Conservation (phyloP, 345 rosid species). For the Dipteronia sinensis region DNA sequence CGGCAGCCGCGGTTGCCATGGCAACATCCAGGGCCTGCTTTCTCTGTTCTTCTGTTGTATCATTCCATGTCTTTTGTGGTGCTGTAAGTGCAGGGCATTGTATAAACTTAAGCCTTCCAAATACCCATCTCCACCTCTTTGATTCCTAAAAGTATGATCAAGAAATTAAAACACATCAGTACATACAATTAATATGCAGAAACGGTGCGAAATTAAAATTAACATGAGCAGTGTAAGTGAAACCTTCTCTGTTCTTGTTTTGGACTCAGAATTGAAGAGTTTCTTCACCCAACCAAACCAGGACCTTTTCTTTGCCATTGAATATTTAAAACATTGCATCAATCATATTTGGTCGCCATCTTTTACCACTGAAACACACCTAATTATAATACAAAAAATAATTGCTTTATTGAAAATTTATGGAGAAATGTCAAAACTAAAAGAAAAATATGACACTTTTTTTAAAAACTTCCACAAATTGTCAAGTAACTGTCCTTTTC, state of each 20-base stretch:
- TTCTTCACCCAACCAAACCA: conserved; percentile 73
- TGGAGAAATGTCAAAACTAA: not conserved
- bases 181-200: not conserved
- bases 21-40: conserved; percentile 82
- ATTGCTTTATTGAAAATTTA: conserved; percentile 8
- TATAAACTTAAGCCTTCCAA: conserved; percentile 50
- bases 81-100: conserved; percentile 50
- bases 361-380: conserved; percentile 19
- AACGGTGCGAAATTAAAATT: not conserved
- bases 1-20: conserved; percentile 83
- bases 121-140: conserved; percentile 55
- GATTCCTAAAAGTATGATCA: conserved; percentile 39
- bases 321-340: conserved; percentile 31
- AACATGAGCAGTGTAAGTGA: not conserved
- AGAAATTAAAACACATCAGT: not conserved
- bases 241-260: conserved; percentile 61
- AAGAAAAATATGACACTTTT: not conserved
- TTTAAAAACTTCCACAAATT: not conserved
- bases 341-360: conserved; percentile 23
- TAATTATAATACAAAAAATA: conserved; percentile 22
- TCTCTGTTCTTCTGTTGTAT: conserved; percentile 73
- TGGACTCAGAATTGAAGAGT: conserved; percentile 52
- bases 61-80: conserved; percentile 41
- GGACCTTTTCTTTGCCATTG: conserved; percentile 61
- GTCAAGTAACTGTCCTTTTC: not conserved